A percentile compares a stretch with the other conserved stretches of the same genome.
Evolutionary conservation across 768 basidiomycete species (phyloP).

Genomic region (Tubosaeta brunneosetosa): DNA sequence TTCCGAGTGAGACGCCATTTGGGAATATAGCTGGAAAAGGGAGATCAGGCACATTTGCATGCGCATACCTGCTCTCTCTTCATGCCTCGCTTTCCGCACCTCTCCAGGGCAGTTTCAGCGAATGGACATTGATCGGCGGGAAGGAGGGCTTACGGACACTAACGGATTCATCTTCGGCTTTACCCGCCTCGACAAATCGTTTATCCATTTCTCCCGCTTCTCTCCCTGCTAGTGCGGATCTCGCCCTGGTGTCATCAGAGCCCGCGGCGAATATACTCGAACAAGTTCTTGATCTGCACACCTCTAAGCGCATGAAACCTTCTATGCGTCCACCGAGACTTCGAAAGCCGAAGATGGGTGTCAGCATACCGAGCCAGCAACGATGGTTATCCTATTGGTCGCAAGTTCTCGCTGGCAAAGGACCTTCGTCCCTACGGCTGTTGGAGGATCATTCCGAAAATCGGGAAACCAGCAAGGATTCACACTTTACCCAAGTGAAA

Average conservation of each 20-base stretch:
- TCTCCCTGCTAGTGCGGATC: background rate
- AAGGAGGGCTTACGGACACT: slow-evolving; percentile 19
- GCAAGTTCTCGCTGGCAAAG: slow-evolving; percentile 51
- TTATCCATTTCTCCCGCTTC: background rate
- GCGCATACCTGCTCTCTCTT: slow-evolving; percentile 70
- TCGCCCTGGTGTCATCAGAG: slow-evolving; percentile 15
- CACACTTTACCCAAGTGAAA: slow-evolving; percentile 41
- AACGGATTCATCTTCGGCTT: background rate
- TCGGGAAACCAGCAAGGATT: slow-evolving; percentile 12
- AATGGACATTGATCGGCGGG: slow-evolving; percentile 18
- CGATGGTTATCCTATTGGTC: slow-evolving; percentile 81
- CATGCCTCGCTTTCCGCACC: slow-evolving; percentile 39
- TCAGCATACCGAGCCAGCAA: slow-evolving; percentile 78
- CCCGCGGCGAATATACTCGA: slow-evolving; percentile 37
- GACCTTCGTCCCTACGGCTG: slow-evolving; percentile 48
- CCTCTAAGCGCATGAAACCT: slow-evolving; percentile 61
- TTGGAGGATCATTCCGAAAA: background rate
- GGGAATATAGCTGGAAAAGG: slow-evolving; percentile 64
- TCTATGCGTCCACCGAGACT: background rate
- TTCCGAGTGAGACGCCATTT: slow-evolving; percentile 4
- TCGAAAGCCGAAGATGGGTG: slow-evolving; percentile 47
- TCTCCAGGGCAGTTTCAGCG: slow-evolving; percentile 13
- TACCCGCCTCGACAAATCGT: background rate
- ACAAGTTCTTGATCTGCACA: slow-evolving; percentile 63
- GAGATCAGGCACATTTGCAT: slow-evolving; percentile 81